Base-by-base conservation (phyloP, 1,139 yeast genomes). In the Casaregolazyma lundiana region DNA sequence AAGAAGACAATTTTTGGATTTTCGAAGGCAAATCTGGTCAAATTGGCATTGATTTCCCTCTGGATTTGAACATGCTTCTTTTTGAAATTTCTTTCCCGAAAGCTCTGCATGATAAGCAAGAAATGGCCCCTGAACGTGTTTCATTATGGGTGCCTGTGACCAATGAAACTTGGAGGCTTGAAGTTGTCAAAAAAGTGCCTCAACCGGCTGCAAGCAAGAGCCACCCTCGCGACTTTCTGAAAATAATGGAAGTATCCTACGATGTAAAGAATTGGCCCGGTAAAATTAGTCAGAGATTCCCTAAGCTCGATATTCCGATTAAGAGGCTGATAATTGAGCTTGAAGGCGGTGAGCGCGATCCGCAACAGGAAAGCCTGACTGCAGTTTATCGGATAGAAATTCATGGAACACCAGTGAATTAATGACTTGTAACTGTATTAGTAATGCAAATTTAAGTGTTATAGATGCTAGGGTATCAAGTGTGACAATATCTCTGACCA, bases 1-100 rank as follows among this genome's bases (percentile, higher is more conserved):
- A 56, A 11, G 53, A 57, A 2, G 70, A 69, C 4, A 55, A 54
- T 41, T 67, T 70, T 50, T 67, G 71, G 71, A 63, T 70, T 19
- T 59, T 67, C 43, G 53, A 59, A 8, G 69, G 70, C 1, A 44
- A 49, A 2, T 35, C 46, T 11, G 70, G 69, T 8, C 53, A 47
- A 6, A 50, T 67, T 30, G 69, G 60, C 0, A 51, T 67, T 17
- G 43, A 50, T 7, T 51, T 67, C 29, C 60, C 66, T 1, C 50
- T 54, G 5, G 51, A 51, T 8, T 56, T 62, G 17, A 43, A 41
- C 21, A 51, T 63, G 6, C 54, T 62, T 4, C 63, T 62, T 13
- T 49, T 67, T 13, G 61, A 64, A 2, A 38, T 67, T 4, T 61
- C 61, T 34, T 70, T 67, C 47, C 58, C 60, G 3, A 26, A 26